These are phyloP conservation scores for Calophaca sinica DNA, from an alignment of 306 rosid species.

Conservation along the genomic window DNA sequence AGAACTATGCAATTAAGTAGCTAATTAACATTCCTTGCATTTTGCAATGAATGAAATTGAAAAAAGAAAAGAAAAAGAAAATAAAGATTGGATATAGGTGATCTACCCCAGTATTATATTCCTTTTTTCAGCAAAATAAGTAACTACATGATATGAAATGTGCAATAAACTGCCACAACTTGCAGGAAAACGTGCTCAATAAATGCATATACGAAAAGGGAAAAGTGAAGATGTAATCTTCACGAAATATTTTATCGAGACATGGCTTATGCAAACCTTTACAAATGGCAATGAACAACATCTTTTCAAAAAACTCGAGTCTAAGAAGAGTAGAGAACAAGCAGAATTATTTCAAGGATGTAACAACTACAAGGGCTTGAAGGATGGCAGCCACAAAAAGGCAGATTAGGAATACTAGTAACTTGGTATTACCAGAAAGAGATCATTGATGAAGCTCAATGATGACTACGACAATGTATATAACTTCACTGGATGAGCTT, in stretches of 20 bases:
- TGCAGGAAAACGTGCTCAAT: constrained; percentile 15
- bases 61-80: not conserved
- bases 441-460: constrained; percentile 28
- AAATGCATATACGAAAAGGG: not conserved
- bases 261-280: constrained; percentile 5
- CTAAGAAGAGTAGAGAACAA: constrained; percentile 2
- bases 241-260: not conserved
- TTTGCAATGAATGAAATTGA: constrained; percentile 1
- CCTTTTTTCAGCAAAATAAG: constrained; percentile 17
- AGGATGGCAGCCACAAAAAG: constrained; percentile 14
- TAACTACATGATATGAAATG: constrained; percentile 1
- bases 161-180: constrained; percentile 2
- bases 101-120: constrained; percentile 15
- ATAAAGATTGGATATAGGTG: not conserved
- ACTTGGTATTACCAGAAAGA: not conserved
- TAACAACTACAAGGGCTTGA: constrained; percentile 20
- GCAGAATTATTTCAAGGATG: not conserved
- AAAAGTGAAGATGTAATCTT: not conserved
- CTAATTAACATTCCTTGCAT: not conserved
- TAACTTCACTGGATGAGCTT: constrained; percentile 2
- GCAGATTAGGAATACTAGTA: constrained; percentile 4
- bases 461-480: not conserved
- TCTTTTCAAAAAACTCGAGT: constrained; percentile 13
- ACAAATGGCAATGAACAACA: not conserved
- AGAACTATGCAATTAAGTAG: not conserved